Evolutionary conservation across 106 monocot genomes (phyloP).

Genomic region (Chionographis japonica): DNA sequence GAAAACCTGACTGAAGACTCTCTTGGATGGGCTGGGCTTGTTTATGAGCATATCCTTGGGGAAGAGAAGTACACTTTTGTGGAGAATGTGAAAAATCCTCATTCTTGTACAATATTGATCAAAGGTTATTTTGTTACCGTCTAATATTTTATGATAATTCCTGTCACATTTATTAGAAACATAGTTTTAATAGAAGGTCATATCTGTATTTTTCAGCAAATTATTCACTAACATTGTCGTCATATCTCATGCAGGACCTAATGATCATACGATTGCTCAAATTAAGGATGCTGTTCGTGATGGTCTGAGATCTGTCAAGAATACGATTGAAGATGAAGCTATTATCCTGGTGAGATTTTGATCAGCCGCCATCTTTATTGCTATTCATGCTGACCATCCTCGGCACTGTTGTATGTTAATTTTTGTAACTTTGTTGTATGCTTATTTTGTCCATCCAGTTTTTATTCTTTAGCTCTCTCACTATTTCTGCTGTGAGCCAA

Average conservation of each 20-base stretch:
- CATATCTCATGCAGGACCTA: slow-evolving; percentile 64
- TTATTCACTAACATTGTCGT: neutral
- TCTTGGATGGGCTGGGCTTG: slow-evolving; percentile 97
- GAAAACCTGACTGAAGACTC: slow-evolving; percentile 77
- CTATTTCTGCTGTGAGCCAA: too few relatives aligned
- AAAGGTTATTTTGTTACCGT: slow-evolving; percentile 52
- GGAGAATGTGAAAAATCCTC: slow-evolving; percentile 92
- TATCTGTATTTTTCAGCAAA: neutral
- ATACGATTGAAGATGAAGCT: slow-evolving; percentile 97
- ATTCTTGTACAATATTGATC: slow-evolving; percentile 90
- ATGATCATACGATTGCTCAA: slow-evolving; percentile 99
- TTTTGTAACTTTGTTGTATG: too few relatives aligned
- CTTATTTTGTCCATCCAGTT: too few relatives aligned
- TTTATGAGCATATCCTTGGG: slow-evolving; percentile 93
- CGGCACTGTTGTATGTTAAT: too few relatives aligned
- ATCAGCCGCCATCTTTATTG: too few relatives aligned
- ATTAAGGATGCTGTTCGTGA: slow-evolving; percentile 99
- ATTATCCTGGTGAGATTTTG: slow-evolving; percentile 62
- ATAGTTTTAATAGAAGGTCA: neutral
- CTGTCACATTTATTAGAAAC: neutral
- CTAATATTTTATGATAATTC: neutral
- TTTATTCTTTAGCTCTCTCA: too few relatives aligned
- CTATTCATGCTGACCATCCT: too few relatives aligned
- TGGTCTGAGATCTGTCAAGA: slow-evolving; percentile 95
- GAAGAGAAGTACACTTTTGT: slow-evolving; percentile 99